These are phyloP conservation scores for Gnomoniopsis smithogilvyi DNA, from an alignment of 2,329 filamentous ascomycete species.

Conservation along the genomic window DNA sequence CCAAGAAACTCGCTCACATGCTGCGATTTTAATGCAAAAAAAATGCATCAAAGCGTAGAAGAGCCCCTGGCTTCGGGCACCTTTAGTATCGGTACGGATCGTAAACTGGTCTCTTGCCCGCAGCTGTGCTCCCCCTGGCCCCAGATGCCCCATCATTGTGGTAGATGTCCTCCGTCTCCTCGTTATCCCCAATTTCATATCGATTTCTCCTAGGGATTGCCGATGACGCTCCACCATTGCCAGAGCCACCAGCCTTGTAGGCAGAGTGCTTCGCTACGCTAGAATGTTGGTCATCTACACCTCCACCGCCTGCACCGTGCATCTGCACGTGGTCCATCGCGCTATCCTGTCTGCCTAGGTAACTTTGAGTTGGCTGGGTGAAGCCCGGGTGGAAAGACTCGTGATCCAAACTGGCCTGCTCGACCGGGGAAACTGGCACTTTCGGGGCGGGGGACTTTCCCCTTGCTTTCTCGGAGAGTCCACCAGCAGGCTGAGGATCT, in stretches of 20 bases:
- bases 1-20: neutral
- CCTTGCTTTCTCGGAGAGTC: conserved; percentile 2
- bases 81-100: conserved; percentile 21
- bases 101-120: conserved; percentile 19
- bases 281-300: neutral
- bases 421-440: conserved; percentile 19
- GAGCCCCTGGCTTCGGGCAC: neutral
- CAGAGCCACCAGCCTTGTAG: neutral
- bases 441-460: neutral
- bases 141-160: neutral
- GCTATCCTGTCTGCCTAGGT: conserved; percentile 37
- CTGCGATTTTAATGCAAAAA: neutral
- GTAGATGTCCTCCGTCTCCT: conserved; percentile 10
- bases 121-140: neutral
- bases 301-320: conserved; percentile 32
- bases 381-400: conserved; percentile 39
- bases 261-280: neutral
- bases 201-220: neutral
- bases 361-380: conserved; percentile 29
- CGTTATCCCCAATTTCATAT: conserved; percentile 11
- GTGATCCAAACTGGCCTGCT: conserved; percentile 32
- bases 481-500: conserved; percentile 21
- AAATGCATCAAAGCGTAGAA: neutral
- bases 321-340: conserved; percentile 38
- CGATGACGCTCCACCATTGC: neutral